phyloP scores from a whole-genome alignment of 2,329 filamentous ascomycete species.

The Cladophialophora chaetospira region DNA sequence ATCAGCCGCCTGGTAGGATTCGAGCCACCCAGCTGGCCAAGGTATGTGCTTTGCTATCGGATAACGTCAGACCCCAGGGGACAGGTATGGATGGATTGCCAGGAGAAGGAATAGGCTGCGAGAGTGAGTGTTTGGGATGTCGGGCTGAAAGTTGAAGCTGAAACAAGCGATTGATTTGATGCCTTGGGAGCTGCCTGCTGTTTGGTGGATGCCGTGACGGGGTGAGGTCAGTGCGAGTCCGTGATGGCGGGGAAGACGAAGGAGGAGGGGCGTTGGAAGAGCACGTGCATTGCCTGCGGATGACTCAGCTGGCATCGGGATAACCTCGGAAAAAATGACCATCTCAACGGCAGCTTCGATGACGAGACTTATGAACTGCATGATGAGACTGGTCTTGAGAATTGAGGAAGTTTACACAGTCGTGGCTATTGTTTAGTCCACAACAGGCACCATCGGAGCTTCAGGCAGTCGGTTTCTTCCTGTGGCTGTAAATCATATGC shows the following conservation, averaged over 20 bases:
- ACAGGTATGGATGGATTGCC: not conserved
- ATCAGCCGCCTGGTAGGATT: not conserved
- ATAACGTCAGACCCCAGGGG: not conserved
- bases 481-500: constrained; percentile 3
- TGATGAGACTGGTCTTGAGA: no score
- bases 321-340: no score
- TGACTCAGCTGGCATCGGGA: no score
- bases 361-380: no score
- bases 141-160: constrained; percentile 15
- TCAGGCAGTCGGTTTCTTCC: not conserved
- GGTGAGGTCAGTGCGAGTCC: not conserved
- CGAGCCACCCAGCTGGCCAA: not conserved
- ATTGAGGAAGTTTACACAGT: no score
- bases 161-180: constrained; percentile 15
- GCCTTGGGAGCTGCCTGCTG: not conserved
- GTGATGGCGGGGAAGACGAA: constrained; percentile 11
- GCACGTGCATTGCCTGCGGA: no score
- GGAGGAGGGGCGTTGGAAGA: not conserved
- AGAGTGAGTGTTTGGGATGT: constrained; percentile 2
- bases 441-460: no score
- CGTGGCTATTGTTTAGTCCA: no score
- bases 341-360: no score
- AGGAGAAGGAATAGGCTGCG: constrained; percentile 2
- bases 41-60: not conserved
- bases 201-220: not conserved